Conservation (phyloP, 441 rosid species). For the Adansonia rubrostipa region DNA sequence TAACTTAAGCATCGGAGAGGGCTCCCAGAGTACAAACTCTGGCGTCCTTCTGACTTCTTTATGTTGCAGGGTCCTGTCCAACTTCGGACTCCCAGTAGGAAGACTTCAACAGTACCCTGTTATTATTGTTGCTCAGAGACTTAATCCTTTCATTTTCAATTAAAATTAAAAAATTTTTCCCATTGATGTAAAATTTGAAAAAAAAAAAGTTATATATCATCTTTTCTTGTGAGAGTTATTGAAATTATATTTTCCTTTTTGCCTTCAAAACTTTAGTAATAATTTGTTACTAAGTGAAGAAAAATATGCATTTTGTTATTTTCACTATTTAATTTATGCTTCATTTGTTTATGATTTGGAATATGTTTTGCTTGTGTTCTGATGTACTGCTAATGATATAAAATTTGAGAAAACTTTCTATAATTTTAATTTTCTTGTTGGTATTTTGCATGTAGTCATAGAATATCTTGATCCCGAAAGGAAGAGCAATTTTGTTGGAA, state of each 20-base stretch:
- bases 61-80: too few relatives aligned
- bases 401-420: not conserved
- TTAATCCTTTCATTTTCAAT: too few relatives aligned
- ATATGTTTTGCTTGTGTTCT: not conserved
- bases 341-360: not conserved
- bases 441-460: conserved; percentile 60
- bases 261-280: not conserved
- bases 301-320: not conserved
- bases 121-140: too few relatives aligned
- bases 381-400: not conserved
- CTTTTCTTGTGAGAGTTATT: not conserved
- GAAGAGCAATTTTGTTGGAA: conserved; percentile 69
- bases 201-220: too few relatives aligned
- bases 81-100: too few relatives aligned
- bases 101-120: too few relatives aligned
- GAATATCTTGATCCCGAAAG: conserved; percentile 89
- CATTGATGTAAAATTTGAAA: too few relatives aligned
- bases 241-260: not conserved
- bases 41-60: too few relatives aligned
- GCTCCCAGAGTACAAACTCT: too few relatives aligned
- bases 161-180: too few relatives aligned
- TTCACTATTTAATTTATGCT: not conserved
- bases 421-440: not conserved
- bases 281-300: not conserved
- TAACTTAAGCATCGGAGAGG: too few relatives aligned